These are phyloP conservation scores for Polygonum maritimum DNA, from an alignment of 148 eudicot species.

Conservation along the genomic window DNA sequence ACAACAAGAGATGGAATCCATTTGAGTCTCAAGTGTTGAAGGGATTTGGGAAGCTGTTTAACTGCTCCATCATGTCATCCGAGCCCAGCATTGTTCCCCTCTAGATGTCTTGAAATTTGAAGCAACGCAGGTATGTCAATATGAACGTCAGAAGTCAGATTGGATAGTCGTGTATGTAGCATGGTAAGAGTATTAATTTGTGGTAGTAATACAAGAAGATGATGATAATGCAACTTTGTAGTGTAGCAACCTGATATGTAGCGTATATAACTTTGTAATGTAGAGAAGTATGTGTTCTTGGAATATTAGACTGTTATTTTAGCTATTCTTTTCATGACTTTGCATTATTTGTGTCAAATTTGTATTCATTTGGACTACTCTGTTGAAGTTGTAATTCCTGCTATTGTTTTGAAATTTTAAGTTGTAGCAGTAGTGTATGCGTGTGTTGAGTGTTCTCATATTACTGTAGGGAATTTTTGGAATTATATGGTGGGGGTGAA, in stretches of 20 bases:
- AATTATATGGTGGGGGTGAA: not conserved
- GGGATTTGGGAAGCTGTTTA: conserved; percentile 39
- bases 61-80: conserved; percentile 21
- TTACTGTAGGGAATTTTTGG: too few relatives aligned
- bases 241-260: not conserved
- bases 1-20: conserved; percentile 30
- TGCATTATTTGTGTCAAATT: too few relatives aligned
- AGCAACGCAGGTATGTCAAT: not conserved
- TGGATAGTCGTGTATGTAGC: not conserved
- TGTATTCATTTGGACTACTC: not conserved
- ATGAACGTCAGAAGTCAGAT: not conserved
- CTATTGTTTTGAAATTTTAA: not conserved
- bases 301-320: too few relatives aligned
- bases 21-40: conserved; percentile 25
- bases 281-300: not conserved
- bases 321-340: not conserved
- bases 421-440: not conserved
- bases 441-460: too few relatives aligned
- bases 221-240: not conserved
- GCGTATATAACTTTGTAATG: not conserved
- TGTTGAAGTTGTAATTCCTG: not conserved
- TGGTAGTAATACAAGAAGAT: not conserved
- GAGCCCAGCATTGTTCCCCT: conserved; percentile 25
- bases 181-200: not conserved
- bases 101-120: conserved; percentile 8